Percentiles rank a stretch among this genome's conserved stretches.
phyloP scores from a whole-genome alignment of 257 asterid species.

The Rubia yunnanensis region DNA sequence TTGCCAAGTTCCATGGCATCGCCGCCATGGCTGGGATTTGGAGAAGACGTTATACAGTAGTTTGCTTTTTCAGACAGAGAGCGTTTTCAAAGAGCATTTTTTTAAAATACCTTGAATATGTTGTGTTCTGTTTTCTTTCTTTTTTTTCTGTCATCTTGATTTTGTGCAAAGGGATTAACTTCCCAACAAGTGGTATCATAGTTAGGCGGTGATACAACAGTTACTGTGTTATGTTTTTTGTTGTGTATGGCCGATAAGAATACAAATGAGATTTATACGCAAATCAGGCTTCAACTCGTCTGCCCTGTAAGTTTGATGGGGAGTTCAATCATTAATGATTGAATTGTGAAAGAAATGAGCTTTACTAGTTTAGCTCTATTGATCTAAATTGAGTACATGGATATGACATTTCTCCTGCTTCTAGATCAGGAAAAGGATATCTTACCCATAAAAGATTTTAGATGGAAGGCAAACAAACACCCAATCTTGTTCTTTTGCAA shows the following conservation, averaged over 20 bases:
- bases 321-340: neutral
- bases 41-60: too few species aligned
- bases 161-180: too few species aligned
- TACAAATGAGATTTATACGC: conserved; percentile 90
- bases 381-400: neutral
- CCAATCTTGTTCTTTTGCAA: conserved; percentile 94
- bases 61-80: too few species aligned
- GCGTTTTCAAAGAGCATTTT: too few species aligned
- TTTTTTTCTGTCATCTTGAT: too few species aligned
- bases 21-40: too few species aligned
- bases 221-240: conserved; percentile 6
- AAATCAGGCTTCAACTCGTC: conserved; percentile 91
- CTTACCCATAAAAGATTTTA: conserved; percentile 76
- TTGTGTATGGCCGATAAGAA: conserved; percentile 82
- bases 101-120: too few species aligned
- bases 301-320: conserved; percentile 47
- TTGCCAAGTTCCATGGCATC: too few species aligned
- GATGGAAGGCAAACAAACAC: conserved; percentile 65
- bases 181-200: too few species aligned
- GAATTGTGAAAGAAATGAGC: neutral
- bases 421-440: conserved; percentile 73
- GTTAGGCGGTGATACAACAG: too few species aligned
- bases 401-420: conserved; percentile 3
- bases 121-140: too few species aligned
- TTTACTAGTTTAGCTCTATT: neutral